Base-by-base conservation (phyloP, 1,284 basidiomycete genomes). In the Porogramme epimiltina region DNA sequence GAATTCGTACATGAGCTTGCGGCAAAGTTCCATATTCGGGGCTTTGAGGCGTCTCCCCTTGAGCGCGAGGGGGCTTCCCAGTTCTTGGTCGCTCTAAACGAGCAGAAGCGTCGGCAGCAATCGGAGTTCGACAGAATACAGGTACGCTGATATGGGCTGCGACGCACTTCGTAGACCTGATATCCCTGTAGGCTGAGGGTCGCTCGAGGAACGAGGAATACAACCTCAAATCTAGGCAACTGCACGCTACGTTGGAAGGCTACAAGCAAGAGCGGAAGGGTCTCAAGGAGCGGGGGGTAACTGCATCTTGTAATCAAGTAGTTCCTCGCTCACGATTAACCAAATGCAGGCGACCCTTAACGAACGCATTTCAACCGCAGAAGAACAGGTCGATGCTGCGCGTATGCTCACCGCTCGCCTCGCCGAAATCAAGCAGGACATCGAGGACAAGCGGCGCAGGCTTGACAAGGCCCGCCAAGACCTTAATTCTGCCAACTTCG, bases 1-100 rank as follows among this genome's bases (percentile, higher is more conserved):
- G 74, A 78, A 9, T 73, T 87, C 25, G 87, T 98, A 51, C 82
- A 81, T 22, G 81, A 87, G 33, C 81, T 93, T 9, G 81, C 85
- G 42, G 74, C 82, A 40, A 82, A 82, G 54, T 78, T 91, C 59
- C 78, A 81, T 22, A 85, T 97, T 61, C 81, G 82, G 47, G 93
- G 92, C 0, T 95, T 84, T 63, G 84, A 82, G 50, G 73, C 79
- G 39, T 76, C 81, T 2, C 82, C 84, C 1, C 75, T 93, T 22
- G 83, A 83, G 46, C 77, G 82, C 45, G 81, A 84, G 22, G 80
- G 87, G 63, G 79, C 93, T 26, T 65, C 78, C 13, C 85, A 91
- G 31, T 95, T 96, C 63, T 76, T 82, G 23, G 70, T 78, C 8
- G 78, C 78, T 49, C 69, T 94, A 6, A 71, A 72, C 11, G 82